phyloP scores from a whole-genome alignment of 139 green algal species.

The Pleodorina starrii region DNA sequence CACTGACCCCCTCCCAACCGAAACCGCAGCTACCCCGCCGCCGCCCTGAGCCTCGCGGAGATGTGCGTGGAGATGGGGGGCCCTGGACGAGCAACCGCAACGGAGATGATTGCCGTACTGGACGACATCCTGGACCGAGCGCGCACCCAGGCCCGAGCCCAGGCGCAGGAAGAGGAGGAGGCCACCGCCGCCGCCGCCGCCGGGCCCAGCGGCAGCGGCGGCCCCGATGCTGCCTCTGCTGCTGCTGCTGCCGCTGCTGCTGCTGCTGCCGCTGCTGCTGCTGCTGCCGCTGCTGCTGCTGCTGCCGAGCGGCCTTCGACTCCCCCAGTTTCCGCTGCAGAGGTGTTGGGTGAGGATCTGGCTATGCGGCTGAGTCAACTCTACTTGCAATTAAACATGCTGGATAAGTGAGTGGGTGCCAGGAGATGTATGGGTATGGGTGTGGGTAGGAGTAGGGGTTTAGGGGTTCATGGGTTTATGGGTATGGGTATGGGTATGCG shows the following conservation, averaged over 20 bases:
- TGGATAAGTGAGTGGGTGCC: slow-evolving; percentile 24
- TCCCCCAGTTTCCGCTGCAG: no score
- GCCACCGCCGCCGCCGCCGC: no score
- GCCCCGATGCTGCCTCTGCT: neutral
- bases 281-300: neutral
- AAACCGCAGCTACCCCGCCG: slow-evolving; percentile 26
- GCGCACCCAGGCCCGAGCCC: no score
- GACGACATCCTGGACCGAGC: neutral
- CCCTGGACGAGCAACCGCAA: neutral
- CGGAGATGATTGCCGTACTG: slow-evolving; percentile 11
- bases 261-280: neutral
- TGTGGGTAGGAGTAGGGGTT: no score
- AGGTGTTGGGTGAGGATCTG: neutral
- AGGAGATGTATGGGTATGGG: no score
- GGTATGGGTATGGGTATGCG: no score
- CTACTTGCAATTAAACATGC: slow-evolving; percentile 52
- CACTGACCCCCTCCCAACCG: no score
- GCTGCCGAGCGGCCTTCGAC: no score
- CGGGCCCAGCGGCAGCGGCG: no score
- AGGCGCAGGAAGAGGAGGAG: no score
- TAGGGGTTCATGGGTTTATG: no score
- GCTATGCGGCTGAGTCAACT: slow-evolving; percentile 49
- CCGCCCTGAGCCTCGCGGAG: slow-evolving; percentile 54
- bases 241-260: neutral
- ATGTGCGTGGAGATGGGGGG: slow-evolving; percentile 9